Conservation (phyloP, 2,329 filamentous ascomycete species). For the Allantophomopsis cytisporea region DNA sequence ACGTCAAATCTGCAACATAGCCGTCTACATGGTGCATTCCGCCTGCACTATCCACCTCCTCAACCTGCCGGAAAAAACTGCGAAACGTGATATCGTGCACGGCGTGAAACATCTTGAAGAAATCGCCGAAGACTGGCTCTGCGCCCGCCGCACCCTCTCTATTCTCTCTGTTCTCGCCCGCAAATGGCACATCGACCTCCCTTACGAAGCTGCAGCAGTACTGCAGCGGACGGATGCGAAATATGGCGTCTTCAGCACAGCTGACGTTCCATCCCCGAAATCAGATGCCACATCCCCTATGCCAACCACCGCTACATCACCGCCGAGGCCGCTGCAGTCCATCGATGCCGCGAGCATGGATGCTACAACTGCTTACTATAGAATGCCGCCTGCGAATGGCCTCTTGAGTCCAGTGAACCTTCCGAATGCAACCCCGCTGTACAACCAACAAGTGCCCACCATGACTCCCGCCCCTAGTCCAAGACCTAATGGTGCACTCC, state of each 20-base stretch:
- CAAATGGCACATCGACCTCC: slow-evolving; percentile 84
- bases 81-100: slow-evolving; percentile 78
- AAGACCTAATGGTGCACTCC: slow-evolving; percentile 3
- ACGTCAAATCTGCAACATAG: slow-evolving; percentile 90
- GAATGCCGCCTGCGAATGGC: too few relatives aligned
- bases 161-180: slow-evolving; percentile 74
- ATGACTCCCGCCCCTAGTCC: background rate
- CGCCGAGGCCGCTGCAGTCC: slow-evolving; percentile 4
- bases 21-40: slow-evolving; percentile 88
- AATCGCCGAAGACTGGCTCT: slow-evolving; percentile 90
- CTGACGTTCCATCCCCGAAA: slow-evolving; percentile 19
- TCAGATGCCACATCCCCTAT: slow-evolving; percentile 12
- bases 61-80: slow-evolving; percentile 85
- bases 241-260: slow-evolving; percentile 54
- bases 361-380: too few relatives aligned
- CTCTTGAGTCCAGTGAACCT: background rate
- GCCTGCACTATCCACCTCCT: slow-evolving; percentile 91
- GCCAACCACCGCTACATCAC: slow-evolving; percentile 10
- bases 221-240: slow-evolving; percentile 68
- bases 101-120: slow-evolving; percentile 88
- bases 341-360: background rate
- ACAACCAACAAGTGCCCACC: background rate
- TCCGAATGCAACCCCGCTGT: background rate
- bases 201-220: slow-evolving; percentile 66
- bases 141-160: slow-evolving; percentile 69